Base-by-base conservation (phyloP, 2,329 filamentous ascomycete species). In the Neopestalotiopsis sp. region DNA sequence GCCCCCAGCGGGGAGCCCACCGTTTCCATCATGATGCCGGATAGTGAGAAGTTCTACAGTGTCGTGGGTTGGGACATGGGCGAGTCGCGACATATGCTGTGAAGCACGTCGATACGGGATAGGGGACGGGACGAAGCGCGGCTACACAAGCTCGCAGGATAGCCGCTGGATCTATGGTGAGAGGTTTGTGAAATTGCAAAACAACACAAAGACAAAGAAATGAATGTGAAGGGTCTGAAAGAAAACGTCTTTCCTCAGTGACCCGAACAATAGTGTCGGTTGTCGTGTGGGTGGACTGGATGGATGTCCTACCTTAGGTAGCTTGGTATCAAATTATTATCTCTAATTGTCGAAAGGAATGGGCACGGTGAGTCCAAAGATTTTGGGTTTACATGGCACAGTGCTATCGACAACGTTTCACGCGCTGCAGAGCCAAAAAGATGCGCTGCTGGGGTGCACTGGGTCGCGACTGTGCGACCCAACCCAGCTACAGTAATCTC, bases 11-110 rank as follows among this genome's bases (percentile, higher is more conserved):
- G 79, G 69, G 86, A 82, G 67, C 83, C 83, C 72, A 87, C 84
- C 80, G 78, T 74, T 71, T 89, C 87, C 87, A 89, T 89, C 77
- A 70, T 81, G 77, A 73, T 71, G 71, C 71, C 70, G 70, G 17
- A n/a, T 45, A 28, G 40, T 28, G 38, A 4, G 40, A 32, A 38
- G 10, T 66, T 38, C 13, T 49, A 66, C 53, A 42, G 45, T 20
- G 38, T 67, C 66, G 62, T 65, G 28, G 66, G 62, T 63, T 17
- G 49, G 64, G 49, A 66, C 69, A 68, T 70, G 32, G 58, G 63
- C 58, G 63, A 40, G 24, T 45, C 42, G 59, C 38, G 20, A 34
- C 13, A 14, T 66, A 38, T 9, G 64, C n/a, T 66, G 24, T 17
- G 17, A 28, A 58, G 24, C 34, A n/a, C 57, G 34, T 59, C 53